Conservation (phyloP, 2,329 filamentous ascomycete genomes). For the Arthroderma sp. region DNA sequence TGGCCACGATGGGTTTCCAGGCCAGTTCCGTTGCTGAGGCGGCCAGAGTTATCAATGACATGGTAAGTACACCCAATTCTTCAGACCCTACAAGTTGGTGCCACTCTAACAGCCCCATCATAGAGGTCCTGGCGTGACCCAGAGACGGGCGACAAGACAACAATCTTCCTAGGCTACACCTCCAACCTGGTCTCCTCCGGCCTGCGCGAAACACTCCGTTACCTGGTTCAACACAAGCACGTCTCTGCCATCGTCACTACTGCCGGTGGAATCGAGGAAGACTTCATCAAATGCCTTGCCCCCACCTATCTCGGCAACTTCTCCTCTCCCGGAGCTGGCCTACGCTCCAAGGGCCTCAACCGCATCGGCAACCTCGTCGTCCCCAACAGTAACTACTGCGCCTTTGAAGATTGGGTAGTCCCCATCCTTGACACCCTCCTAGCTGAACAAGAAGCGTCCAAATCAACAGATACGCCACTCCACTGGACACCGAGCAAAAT, state of each 20-base stretch:
- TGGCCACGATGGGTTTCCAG: slow-evolving; percentile 79
- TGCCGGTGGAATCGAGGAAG: slow-evolving; percentile 89
- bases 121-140: slow-evolving; percentile 70
- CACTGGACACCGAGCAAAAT: slow-evolving; percentile 92
- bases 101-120: background rate
- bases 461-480: slow-evolving; percentile 48
- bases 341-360: slow-evolving; percentile 80
- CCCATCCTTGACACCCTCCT: slow-evolving; percentile 93
- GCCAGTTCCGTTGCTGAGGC: slow-evolving; percentile 73
- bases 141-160: slow-evolving; percentile 66
- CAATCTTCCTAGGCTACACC: slow-evolving; percentile 94
- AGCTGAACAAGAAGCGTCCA: slow-evolving; percentile 72
- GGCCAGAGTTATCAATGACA: slow-evolving; percentile 83
- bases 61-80: slow-evolving; percentile 47
- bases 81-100: background rate
- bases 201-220: slow-evolving; percentile 79
- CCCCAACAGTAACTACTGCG: slow-evolving; percentile 93
- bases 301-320: slow-evolving; percentile 90
- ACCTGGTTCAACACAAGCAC: slow-evolving; percentile 83
- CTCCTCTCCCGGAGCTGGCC: slow-evolving; percentile 58
- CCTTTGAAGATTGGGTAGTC: slow-evolving; percentile 94
- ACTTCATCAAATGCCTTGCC: slow-evolving; percentile 95
- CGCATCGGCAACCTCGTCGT: slow-evolving; percentile 92
- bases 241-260: slow-evolving; percentile 91
- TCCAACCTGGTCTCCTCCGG: slow-evolving; percentile 96